Evolutionary conservation across 31 red algal genomes (phyloP), one percentile per base, ranked within the genome.

Genomic region (Asparagopsis taxiformis): DNA sequence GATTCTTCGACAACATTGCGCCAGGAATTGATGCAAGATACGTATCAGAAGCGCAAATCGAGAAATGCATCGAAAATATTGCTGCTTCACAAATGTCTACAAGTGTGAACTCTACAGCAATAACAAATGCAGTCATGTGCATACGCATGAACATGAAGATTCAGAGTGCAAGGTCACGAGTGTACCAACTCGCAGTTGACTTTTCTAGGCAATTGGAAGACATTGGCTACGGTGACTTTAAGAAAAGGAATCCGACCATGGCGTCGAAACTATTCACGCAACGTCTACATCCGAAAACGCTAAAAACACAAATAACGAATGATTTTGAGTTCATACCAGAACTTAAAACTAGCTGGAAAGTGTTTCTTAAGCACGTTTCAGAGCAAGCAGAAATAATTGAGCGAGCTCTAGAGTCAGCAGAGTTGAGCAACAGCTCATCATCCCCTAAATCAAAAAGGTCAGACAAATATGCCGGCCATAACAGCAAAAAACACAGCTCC

Each of bases 111-210:
- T n/a, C 56, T 26, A 19, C 56, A 19, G 56, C 24, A n/a, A 60
- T 60, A 10, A 21, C 11, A 60, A 21, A 60, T 11, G 56, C 56
- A 11, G 15, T 60, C 19, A 60, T 10, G 24, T 11, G 21, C 19
- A 19, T 60, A 21, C 16, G 24, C 19, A 60, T 21, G 10, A 60
- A 60, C 10, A 60, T 60, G 56, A 19, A 11, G 19, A 60, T 60
- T 21, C 10, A 19, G 15, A 60, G 24, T 26, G 15, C 56, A n/a
- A 60, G 24, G 21, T 11, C 56, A 26, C 56, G 56, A 60, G 56
- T 60, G 19, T 60, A n/a, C 21, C 56, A 60, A 60, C 56, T 60
- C 21, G 56, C 56, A 21, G 15, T 60, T n/a, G 56, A 60, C 56
- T 60, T 19, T 21, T 11, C 11, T 21, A 60, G 10, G 24, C 56